phyloP scores from a whole-genome alignment of 192 early-diverging fungal genomes.

The Allomyces macrogynus region DNA sequence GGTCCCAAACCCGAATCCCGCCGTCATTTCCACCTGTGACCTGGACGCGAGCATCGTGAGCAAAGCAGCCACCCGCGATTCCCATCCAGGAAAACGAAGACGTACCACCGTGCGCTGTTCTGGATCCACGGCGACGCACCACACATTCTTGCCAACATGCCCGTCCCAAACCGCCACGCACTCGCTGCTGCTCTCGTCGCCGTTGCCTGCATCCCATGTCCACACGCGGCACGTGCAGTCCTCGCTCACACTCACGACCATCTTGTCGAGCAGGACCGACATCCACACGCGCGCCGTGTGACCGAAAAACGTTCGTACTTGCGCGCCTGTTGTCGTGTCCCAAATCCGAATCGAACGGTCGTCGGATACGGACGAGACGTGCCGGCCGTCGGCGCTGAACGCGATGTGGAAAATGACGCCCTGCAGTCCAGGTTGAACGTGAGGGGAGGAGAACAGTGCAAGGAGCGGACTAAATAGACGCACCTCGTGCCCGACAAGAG shows the following conservation, averaged over 20 bases:
- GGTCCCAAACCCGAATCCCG: constrained; percentile 51
- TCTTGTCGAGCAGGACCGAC: constrained; percentile 31
- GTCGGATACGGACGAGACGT: constrained; percentile 51
- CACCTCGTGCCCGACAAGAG: constrained; percentile 32
- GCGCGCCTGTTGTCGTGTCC: constrained; percentile 14
- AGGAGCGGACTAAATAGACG: background rate
- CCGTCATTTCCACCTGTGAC: constrained; percentile 66
- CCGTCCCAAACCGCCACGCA: constrained; percentile 58
- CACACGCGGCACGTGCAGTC: constrained; percentile 57
- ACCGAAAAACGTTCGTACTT: constrained; percentile 31
- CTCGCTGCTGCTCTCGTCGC: constrained; percentile 14
- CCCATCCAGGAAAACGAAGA: background rate
- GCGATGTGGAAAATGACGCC: constrained; percentile 61
- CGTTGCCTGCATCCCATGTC: constrained; percentile 16
- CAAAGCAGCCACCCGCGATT: too few species aligned
- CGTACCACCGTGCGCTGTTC: constrained; percentile 20
- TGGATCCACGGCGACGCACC: constrained; percentile 49
- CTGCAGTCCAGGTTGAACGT: constrained; percentile 9
- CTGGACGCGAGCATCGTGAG: constrained; percentile 1
- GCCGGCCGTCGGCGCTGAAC: constrained; percentile 35
- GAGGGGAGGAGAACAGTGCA: background rate
- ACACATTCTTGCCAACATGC: constrained; percentile 59
- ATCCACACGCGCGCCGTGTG: constrained; percentile 67
- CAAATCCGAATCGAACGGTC: constrained; percentile 66
- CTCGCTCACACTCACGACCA: constrained; percentile 49